Evolutionary conservation across 139 green algal species (phyloP), one percentile per base, ranked within the genome.

Genomic region (Coelastrella sp.): DNA sequence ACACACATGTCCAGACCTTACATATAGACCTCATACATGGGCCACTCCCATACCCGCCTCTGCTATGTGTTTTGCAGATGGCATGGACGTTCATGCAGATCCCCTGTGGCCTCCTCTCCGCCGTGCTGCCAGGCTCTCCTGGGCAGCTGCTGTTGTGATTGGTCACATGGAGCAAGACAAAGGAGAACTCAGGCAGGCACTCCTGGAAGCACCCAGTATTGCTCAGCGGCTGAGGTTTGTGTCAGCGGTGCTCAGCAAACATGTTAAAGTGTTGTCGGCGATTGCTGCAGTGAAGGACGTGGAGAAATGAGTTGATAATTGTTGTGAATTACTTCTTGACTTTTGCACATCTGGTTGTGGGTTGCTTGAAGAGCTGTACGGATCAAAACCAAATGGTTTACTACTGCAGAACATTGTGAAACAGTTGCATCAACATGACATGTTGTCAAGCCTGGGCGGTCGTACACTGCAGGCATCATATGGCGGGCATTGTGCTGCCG

Each of bases 201-300:
- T 92, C 16, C 88, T 96, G 32, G 94, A 96, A 78, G 66, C 66
- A 3, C 13, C 61, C 58, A 90, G 84, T 22, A 83, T 90, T 1
- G 82, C 87, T 3, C 68, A 58, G 10, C 83, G 94, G 10, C 93
- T 96, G 60, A 54, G 85, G 0, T 79, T 82, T 16, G 60, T 89
- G 6, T 68, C 93, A 47, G 81, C 71, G 16, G 85, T 87, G 60
- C 89, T 95, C 20, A 74, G 58, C 5, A 84, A 92, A 83, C 92
- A 94, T 13, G 65, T 82, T n/a, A 86, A 75, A 32, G 77, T 92
- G 59, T 82, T 92, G 56, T 85, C 83, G 10, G 90, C 88, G 0
- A 23, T 94, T 47, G 91, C 93, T 2, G 92, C 89, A 4, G 89
- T 94, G 56, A 90, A 90, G 66, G 73, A 57, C 23, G 60, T 92